A percentile compares a stretch with the other conserved stretches of the same genome.
Conservation (phyloP, 106 monocot genomes). For the Apostasia ramifera region DNA sequence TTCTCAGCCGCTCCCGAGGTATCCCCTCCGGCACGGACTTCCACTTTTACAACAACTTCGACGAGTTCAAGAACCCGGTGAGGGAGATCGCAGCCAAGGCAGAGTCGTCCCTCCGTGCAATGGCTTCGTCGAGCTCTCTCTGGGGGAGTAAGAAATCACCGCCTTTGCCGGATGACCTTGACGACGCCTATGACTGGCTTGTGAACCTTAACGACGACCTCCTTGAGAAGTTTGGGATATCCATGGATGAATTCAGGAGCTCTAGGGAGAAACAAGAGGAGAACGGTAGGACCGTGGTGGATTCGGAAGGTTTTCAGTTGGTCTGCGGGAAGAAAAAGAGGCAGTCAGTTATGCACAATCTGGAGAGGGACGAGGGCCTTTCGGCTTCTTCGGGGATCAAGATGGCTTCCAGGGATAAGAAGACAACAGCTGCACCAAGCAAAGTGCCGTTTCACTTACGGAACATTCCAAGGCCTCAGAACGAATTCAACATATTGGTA, state of each 20-base stretch:
- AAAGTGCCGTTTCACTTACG: conserved; percentile 84
- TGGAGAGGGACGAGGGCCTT: conserved; percentile 6
- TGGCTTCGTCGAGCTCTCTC: conserved; percentile 19
- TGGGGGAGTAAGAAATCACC: conserved; percentile 16
- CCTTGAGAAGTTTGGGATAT: conserved; percentile 42
- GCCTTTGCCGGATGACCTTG: conserved; percentile 31
- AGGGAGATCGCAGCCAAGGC: conserved; percentile 18
- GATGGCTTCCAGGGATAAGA: conserved; percentile 61
- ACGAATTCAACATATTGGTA: conserved; percentile 60
- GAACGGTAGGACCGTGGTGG: conserved; percentile 6
- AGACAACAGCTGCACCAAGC: conserved; percentile 17
- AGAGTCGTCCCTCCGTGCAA: conserved; percentile 15
- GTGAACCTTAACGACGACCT: conserved; percentile 65
- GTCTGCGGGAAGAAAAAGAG: conserved; percentile 74
- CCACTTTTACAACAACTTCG: conserved; percentile 75
- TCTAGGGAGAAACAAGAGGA: conserved; percentile 50
- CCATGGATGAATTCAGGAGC: conserved; percentile 72
- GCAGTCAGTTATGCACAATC: conserved; percentile 5
- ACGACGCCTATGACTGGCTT: conserved; percentile 57
- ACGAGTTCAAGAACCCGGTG: conserved; percentile 39
- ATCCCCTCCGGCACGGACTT: conserved; percentile 58
- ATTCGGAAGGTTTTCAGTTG: conserved; percentile 54
- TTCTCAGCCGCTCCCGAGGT: conserved; percentile 31
- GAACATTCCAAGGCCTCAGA: conserved; percentile 61
- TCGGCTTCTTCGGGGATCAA: conserved; percentile 21